Evolutionary conservation across 345 rosid genomes (phyloP).

Genomic region (Brassica napus): Da-Ae NC_063450.1:51340001-51340500

Average conservation of each 20-base stretch:
- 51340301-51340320: conserved; percentile 41
- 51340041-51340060: conserved; percentile 1
- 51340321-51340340: conserved; percentile 40
- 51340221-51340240: conserved; percentile 7
- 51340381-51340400: not conserved
- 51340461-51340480: not conserved
- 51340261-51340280: conserved; percentile 34
- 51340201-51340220: conserved; percentile 20
- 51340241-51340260: conserved; percentile 10
- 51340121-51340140: conserved; percentile 39
- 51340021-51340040: not conserved
- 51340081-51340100: conserved; percentile 27
- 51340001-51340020: not conserved
- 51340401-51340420: conserved; percentile 7
- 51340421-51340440: conserved; percentile 6
- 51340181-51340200: conserved; percentile 16
- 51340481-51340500: conserved; percentile 18
- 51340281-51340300: conserved; percentile 46
- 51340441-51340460: not conserved
- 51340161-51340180: conserved; percentile 31
- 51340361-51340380: conserved; percentile 35
- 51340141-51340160: conserved; percentile 26
- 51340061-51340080: conserved; percentile 15
- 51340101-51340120: conserved; percentile 36
- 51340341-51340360: conserved; percentile 30